Conservation (phyloP, 208 protist genomes). For the Vickermania ingenoplastis region DNA sequence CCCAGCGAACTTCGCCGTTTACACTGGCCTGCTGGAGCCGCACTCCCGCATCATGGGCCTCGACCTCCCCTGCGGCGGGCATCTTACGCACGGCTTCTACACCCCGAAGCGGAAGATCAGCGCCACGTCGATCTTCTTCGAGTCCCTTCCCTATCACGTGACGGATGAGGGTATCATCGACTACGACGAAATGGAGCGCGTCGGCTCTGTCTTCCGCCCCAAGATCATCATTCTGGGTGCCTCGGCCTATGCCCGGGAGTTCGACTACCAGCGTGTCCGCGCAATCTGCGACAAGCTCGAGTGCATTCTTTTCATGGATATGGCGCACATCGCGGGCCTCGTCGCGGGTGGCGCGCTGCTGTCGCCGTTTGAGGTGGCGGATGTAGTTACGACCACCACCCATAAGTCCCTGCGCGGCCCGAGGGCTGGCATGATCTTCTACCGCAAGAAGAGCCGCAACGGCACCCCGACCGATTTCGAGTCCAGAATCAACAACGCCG, state of each 20-base stretch:
- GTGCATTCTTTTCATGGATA: constrained; percentile 95
- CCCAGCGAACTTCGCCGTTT: constrained; percentile 97
- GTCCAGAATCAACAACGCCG: constrained; percentile 92
- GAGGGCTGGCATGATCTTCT: constrained; percentile 98
- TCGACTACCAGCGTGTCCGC: constrained; percentile 92
- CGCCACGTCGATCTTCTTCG: constrained; percentile 97
- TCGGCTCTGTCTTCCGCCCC: constrained; percentile 90
- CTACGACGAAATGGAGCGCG: constrained; percentile 90
- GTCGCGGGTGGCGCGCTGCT: constrained; percentile 80
- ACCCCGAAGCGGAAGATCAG: constrained; percentile 95
- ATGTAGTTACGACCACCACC: constrained; percentile 99
- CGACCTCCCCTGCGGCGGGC: constrained; percentile 82
- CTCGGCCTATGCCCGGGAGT: constrained; percentile 96
- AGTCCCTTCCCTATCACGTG: constrained; percentile 96
- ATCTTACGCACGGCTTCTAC: constrained; percentile 98
- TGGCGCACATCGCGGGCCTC: constrained; percentile 97
- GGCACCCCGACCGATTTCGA: constrained; percentile 86
- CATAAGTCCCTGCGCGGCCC: constrained; percentile 99
- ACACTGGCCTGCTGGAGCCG: constrained; percentile 94
- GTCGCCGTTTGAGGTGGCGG: constrained; percentile 93
- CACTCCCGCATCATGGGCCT: constrained; percentile 98
- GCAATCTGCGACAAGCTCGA: constrained; percentile 80
- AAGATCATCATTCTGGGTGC: constrained; percentile 94
- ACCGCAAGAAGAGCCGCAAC: constrained; percentile 75
- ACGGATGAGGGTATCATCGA: constrained; percentile 92